Base-by-base conservation (phyloP, 352 stramenopile genomes). In the Blastocystis sp. region DNA sequence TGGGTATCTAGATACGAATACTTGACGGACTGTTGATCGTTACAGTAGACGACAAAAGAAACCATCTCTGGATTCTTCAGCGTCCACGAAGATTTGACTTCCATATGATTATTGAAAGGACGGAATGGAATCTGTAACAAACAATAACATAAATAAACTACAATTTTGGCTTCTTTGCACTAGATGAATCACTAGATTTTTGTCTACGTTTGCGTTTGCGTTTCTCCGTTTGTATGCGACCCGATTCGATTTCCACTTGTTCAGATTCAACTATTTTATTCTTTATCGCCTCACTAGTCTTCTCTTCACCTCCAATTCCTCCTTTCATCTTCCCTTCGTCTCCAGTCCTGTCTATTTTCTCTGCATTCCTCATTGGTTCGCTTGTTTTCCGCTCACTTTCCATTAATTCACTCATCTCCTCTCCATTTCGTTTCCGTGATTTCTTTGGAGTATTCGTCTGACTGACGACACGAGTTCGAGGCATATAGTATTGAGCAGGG, bases 261-360 rank as follows among this genome's bases (percentile, higher is more conserved):
- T n/a, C n/a, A n/a, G n/a, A n/a, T n/a, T n/a, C n/a, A n/a, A n/a
- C n/a, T n/a, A n/a, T n/a, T n/a, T n/a, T n/a, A n/a, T n/a, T n/a
- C n/a, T n/a, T n/a, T n/a, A n/a, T n/a, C n/a, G n/a, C n/a, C n/a
- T n/a, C n/a, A n/a, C n/a, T n/a, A n/a, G n/a, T n/a, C n/a, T n/a
- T n/a, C n/a, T n/a, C 68, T 70, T 79, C 68, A 40, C 40, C n/a
- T 79, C 68, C 53, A n/a, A n/a, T n/a, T n/a, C n/a, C n/a, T n/a
- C n/a, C n/a, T 73, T 30, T 70, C 40, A 17, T 70, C 70, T 60
- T 81, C 70, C 24, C 51, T 37, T 48, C 70, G 13, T 69, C 30
- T 37, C 56, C 37, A 56, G 19, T 68, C 37, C 33, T 13, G 2
- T 1, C 27, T 11, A 40, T 33, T 84, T n/a, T 42, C 2, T 51